Evolutionary conservation across 352 stramenopile species (phyloP), one percentile per base, ranked within the genome.

Genomic region (Pythium diclinum): DNA sequence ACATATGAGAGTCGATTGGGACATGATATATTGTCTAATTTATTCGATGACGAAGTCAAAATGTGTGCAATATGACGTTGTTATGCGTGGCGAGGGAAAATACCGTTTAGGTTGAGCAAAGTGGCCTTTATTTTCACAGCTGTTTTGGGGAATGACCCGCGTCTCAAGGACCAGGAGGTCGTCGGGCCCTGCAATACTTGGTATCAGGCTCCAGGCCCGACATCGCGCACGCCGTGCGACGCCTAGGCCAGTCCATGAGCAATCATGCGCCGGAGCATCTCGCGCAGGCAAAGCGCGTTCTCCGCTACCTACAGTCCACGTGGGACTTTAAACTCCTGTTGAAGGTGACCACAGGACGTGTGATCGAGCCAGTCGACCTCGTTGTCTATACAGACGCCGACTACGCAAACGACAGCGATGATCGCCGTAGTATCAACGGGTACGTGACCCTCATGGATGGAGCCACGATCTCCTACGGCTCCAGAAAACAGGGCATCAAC

Each of bases 401-500:
- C 19, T 76, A 75, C 17, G 69, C 69, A 0, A 76, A 79, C 23
- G 60, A 75, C 25, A 13, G 21, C 0, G 40, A 33, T 1, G 65
- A 76, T 17, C 7, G 63, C 2, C 65, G 63, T 34, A 71, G 56
- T 38, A 56, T 74, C 5, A 74, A 59, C 34, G 72, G 66, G 7
- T 74, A n/a, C n/a, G n/a, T 74, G 0, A 71, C 65, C 3, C 23
- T 65, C 10, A 28, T 76, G 1, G 53, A 76, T 23, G 63, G 60
- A 1, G 69, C 66, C 16, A 61, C 58, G 0, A 63, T 79, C 14
- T 68, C 54, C 13, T 73, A 76, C n/a, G 62, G 30, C 0, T 76
- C 72, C 0, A 44, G 56, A 3, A 76, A 79, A 25, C 67, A 79
- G 52, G 62, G 42, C 3, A 60, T 78, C 17, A 72, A 69, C 17